Percentiles rank a stretch among this genome's conserved stretches.
These are phyloP conservation scores for Solanum chmielewskii DNA, from an alignment of 257 asterid species.

Conservation along the genomic window DNA sequence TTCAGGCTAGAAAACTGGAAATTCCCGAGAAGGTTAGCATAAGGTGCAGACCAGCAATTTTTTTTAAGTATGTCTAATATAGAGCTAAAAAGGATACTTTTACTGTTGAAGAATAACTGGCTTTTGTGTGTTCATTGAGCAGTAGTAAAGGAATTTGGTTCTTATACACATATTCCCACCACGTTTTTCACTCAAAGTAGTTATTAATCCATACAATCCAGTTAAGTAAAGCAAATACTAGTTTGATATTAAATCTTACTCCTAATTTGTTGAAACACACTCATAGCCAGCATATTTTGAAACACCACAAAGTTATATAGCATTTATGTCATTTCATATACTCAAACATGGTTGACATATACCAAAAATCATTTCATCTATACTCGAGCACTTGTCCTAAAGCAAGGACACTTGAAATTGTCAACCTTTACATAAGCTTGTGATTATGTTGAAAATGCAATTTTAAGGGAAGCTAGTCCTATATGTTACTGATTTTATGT, in stretches of 20 bases:
- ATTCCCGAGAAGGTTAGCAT: neutral
- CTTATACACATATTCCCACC: neutral
- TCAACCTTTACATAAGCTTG: neutral
- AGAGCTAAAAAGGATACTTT: neutral
- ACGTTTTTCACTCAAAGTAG: neutral
- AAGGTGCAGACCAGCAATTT: neutral
- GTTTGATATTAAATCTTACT: neutral
- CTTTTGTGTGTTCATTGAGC: neutral
- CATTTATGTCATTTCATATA: neutral
- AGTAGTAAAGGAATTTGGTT: neutral
- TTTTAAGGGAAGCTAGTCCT: neutral
- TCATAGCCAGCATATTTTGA: neutral
- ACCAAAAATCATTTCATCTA: neutral
- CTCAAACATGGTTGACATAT: neutral
- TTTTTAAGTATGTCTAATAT: neutral
- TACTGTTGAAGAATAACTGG: neutral
- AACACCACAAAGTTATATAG: neutral
- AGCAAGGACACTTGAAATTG: neutral
- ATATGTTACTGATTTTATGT: neutral
- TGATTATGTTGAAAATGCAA: neutral
- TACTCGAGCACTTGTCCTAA: neutral
- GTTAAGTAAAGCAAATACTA: neutral
- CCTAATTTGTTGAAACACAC: neutral
- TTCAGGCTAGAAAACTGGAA: neutral
- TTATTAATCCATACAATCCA: neutral